Conservation (phyloP, 208 protist genomes). For the Trypanosoma theileri region DNA sequence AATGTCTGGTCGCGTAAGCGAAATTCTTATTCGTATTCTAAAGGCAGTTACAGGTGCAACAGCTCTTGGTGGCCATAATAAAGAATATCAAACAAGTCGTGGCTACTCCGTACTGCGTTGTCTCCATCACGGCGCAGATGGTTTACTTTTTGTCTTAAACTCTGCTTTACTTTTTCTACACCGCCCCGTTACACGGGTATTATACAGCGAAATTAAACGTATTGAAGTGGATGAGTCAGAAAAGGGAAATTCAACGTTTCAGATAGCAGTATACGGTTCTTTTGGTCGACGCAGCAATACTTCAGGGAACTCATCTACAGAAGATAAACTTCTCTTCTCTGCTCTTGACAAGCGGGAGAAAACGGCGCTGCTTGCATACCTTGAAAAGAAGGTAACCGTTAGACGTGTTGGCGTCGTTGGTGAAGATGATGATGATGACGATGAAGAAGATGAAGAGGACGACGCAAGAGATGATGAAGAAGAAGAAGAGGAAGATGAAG, state of each 20-base stretch:
- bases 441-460: constrained; percentile 48
- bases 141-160: constrained; percentile 74
- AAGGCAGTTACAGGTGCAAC: constrained; percentile 77
- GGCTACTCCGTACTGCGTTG: constrained; percentile 70
- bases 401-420: constrained; percentile 43
- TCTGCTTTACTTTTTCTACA: constrained; percentile 80
- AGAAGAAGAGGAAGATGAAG: constrained; percentile 49
- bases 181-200: constrained; percentile 66
- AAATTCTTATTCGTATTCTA: constrained; percentile 79
- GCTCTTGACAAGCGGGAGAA: constrained; percentile 72
- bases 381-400: constrained; percentile 56
- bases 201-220: constrained; percentile 45
- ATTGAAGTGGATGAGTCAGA: constrained; percentile 76
- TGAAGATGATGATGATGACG: constrained; percentile 56
- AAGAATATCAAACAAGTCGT: constrained; percentile 66
- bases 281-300: constrained; percentile 17
- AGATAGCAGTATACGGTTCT: constrained; percentile 59
- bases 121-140: constrained; percentile 69
- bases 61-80: constrained; percentile 76
- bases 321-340: constrained; percentile 71
- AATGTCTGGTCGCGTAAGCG: constrained; percentile 80
- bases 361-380: constrained; percentile 52
- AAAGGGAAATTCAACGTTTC: constrained; percentile 68
- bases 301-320: background rate
- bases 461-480: constrained; percentile 39